Conservation (phyloP, 768 basidiomycete genomes). For the Boletales sp. region DNA sequence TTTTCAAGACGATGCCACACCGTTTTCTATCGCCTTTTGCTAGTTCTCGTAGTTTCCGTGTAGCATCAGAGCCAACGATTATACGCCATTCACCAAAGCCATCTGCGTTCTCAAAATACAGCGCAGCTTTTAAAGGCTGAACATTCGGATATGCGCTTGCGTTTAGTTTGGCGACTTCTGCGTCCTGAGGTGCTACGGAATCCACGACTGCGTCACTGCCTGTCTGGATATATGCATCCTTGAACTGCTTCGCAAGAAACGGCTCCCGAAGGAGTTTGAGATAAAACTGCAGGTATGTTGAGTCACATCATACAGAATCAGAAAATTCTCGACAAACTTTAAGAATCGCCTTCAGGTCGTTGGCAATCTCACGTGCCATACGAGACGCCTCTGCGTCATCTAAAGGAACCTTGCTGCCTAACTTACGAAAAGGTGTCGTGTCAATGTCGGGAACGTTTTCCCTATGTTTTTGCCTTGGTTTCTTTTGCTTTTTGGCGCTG, state of each 20-base stretch:
- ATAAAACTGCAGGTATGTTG: slow-evolving; percentile 21
- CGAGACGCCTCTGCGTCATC: slow-evolving; percentile 15
- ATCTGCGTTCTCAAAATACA: slow-evolving; percentile 55
- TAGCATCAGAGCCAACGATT: slow-evolving; percentile 49
- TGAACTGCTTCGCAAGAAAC: slow-evolving; percentile 7
- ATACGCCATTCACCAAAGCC: slow-evolving; percentile 67
- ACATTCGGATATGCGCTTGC: slow-evolving; percentile 41
- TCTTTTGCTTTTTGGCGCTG: slow-evolving; percentile 26
- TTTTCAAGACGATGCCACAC: slow-evolving; percentile 59
- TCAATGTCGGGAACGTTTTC: slow-evolving; percentile 19
- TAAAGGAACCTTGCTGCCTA: slow-evolving; percentile 27
- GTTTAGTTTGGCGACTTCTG: slow-evolving; percentile 3
- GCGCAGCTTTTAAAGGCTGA: slow-evolving; percentile 57
- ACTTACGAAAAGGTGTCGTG: slow-evolving; percentile 24
- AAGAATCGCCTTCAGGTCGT: slow-evolving; percentile 25
- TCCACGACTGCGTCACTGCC: neutral
- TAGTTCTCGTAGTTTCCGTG: slow-evolving; percentile 45
- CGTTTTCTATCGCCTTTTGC: slow-evolving; percentile 42
- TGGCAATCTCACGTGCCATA: slow-evolving; percentile 15
- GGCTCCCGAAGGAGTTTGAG: slow-evolving; percentile 19
- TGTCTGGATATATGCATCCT: slow-evolving; percentile 7
- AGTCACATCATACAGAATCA: too few relatives aligned
- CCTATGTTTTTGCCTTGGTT: slow-evolving; percentile 17
- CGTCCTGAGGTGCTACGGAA: neutral
- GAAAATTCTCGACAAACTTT: slow-evolving; percentile 16